A percentile compares a stretch with the other conserved stretches of the same genome.
Evolutionary conservation across 2,329 filamentous ascomycete species (phyloP).

Genomic region (Claviceps sp.): DNA sequence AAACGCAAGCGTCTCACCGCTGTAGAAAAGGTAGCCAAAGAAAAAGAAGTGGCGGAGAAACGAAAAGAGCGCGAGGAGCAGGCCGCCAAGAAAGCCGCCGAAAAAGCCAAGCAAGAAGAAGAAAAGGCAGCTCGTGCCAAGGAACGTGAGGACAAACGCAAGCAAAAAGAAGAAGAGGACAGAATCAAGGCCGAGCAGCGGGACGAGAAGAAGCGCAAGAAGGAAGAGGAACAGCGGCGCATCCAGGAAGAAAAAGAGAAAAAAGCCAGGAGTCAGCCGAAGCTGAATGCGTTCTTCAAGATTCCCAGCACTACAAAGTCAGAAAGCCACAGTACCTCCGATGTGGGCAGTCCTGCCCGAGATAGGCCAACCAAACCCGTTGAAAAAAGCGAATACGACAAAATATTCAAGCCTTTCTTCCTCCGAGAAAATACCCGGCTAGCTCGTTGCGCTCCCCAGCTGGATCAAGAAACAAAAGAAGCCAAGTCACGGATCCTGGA

Average conservation of each 20-base stretch:
- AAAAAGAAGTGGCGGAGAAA: conserved; percentile 15
- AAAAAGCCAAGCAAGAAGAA: conserved; percentile 22
- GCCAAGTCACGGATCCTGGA: conserved; percentile 39
- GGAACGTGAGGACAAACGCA: conserved; percentile 26
- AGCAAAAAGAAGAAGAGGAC: conserved; percentile 29
- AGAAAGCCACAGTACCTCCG: conserved; percentile 19
- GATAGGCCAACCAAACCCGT: conserved; percentile 6
- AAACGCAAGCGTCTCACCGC: conserved; percentile 31
- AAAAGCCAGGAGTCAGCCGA: conserved; percentile 34
- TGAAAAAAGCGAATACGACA: conserved; percentile 45
- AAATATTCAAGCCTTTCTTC: conserved; percentile 70
- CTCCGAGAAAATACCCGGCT: conserved; percentile 60
- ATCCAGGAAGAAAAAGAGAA: conserved; percentile 32
- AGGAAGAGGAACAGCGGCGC: conserved; percentile 32
- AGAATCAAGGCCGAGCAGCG: conserved; percentile 26
- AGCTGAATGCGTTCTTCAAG: conserved; percentile 32
- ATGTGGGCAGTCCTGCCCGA: conserved; percentile 17
- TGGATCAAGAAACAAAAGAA: conserved; percentile 44
- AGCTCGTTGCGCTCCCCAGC: conserved; percentile 43
- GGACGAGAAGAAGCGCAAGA: conserved; percentile 34
- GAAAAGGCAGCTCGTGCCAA: conserved; percentile 24
- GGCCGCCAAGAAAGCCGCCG: conserved; percentile 11
- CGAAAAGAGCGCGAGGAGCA: conserved; percentile 24
- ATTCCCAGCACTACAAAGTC: conserved; percentile 27
- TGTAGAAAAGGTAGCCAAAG: conserved; percentile 20